phyloP scores from a whole-genome alignment of 2,329 filamentous ascomycete species.

The Botryotinia narcissicola region DNA sequence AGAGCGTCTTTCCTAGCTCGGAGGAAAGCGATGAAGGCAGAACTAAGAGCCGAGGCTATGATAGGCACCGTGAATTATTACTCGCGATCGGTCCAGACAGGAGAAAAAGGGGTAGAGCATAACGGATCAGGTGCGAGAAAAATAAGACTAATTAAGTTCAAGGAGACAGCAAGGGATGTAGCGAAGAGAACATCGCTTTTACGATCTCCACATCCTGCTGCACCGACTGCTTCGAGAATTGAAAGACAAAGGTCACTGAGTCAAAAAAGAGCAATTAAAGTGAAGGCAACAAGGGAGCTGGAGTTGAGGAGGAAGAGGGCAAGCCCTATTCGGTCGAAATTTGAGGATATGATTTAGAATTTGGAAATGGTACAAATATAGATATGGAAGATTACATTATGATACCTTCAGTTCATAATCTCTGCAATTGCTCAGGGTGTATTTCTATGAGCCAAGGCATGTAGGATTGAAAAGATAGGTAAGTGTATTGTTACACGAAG shows the following conservation, averaged over 20 bases:
- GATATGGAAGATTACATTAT: too few relatives aligned
- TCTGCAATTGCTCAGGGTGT: background rate
- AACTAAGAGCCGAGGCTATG: background rate
- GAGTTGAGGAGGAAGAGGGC: background rate
- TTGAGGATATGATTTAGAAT: background rate
- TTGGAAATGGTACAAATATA: background rate
- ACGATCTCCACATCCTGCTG: background rate
- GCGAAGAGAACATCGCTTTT: background rate
- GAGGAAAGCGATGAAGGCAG: background rate
- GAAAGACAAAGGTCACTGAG: too few relatives aligned
- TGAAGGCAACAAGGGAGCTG: background rate
- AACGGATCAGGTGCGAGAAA: background rate
- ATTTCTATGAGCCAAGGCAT: background rate
- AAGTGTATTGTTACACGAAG: background rate
- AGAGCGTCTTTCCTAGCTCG: background rate
- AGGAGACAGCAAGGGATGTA: background rate
- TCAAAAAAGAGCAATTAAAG: too few relatives aligned
- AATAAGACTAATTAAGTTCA: background rate
- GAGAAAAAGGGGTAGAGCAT: background rate
- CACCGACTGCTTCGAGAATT: background rate
- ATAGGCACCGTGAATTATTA: background rate
- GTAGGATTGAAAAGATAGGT: background rate
- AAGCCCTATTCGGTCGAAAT: background rate
- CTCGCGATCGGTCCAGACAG: background rate
- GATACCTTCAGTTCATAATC: background rate